Evolutionary conservation across 2,329 filamentous ascomycete genomes (phyloP).

Genomic region (Aspergillus latus): DNA sequence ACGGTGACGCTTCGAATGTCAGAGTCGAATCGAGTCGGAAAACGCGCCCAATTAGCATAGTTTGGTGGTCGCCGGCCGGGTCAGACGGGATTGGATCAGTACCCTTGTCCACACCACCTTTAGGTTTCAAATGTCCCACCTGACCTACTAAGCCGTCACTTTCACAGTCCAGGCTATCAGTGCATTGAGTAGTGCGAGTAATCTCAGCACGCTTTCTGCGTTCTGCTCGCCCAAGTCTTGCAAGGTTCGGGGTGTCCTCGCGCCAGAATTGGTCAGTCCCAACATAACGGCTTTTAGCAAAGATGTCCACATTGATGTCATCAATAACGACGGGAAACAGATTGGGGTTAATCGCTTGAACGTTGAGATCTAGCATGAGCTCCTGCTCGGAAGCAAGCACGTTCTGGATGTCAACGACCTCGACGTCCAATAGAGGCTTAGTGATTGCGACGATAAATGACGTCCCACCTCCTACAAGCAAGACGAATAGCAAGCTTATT

Average conservation of each 20-base stretch:
- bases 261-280: constrained; percentile 56
- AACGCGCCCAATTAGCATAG: constrained; percentile 89
- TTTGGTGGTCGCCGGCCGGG: constrained; percentile 64
- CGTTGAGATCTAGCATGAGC: constrained; percentile 87
- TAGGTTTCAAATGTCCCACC: constrained; percentile 12
- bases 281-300: constrained; percentile 89
- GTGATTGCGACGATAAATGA: constrained; percentile 90
- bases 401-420: constrained; percentile 78
- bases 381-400: constrained; percentile 93
- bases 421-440: constrained; percentile 76
- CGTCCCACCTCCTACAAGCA: constrained; percentile 80
- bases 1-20: constrained; percentile 84
- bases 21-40: constrained; percentile 83
- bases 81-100: constrained; percentile 63
- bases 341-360: constrained; percentile 89
- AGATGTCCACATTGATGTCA: constrained; percentile 85
- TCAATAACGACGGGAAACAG: constrained; percentile 83
- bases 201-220: constrained; percentile 35
- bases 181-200: constrained; percentile 29
- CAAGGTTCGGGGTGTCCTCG: constrained; percentile 29
- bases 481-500: constrained; percentile 74
- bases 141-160: constrained; percentile 17
- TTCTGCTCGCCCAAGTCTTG: constrained; percentile 33
- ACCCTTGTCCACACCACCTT: constrained; percentile 52
- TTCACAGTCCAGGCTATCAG: constrained; percentile 23